Conservation (phyloP, 257 asterid species). For the Solanum arcanum region DNA sequence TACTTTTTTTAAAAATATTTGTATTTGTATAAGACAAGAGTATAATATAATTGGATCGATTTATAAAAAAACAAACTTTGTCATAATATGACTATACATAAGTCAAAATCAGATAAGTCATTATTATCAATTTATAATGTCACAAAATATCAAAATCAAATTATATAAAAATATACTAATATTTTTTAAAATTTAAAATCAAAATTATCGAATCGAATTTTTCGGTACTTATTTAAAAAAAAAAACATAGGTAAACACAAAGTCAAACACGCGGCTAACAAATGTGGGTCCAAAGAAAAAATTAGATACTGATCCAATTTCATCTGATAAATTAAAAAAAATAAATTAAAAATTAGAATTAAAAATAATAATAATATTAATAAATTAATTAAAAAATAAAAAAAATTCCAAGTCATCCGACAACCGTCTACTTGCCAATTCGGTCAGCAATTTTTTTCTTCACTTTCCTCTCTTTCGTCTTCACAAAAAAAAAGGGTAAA, state of each 20-base stretch:
- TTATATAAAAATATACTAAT: background rate
- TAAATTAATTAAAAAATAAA: background rate
- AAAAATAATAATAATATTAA: background rate
- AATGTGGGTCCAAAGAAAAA: background rate
- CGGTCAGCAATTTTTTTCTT: slow-evolving; percentile 14
- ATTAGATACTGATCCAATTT: background rate
- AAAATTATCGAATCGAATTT: background rate
- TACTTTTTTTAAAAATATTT: background rate
- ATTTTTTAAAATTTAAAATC: background rate
- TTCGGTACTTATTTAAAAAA: no score
- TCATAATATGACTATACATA: background rate
- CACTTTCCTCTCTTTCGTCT: background rate
- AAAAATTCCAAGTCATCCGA: background rate
- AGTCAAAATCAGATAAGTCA: background rate
- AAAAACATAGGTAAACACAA: background rate
- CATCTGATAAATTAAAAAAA: background rate
- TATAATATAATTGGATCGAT: background rate
- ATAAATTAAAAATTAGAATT: background rate
- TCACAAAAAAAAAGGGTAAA: background rate
- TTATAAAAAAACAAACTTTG: background rate
- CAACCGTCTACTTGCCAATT: slow-evolving; percentile 27
- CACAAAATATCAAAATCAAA: background rate
- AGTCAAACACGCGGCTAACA: background rate
- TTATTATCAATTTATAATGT: background rate
- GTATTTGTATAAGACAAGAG: background rate